Percentiles rank a stretch among this genome's conserved stretches.
Conservation (phyloP, 2,329 filamentous ascomycete genomes). For the Exophiala oligosperma region DNA sequence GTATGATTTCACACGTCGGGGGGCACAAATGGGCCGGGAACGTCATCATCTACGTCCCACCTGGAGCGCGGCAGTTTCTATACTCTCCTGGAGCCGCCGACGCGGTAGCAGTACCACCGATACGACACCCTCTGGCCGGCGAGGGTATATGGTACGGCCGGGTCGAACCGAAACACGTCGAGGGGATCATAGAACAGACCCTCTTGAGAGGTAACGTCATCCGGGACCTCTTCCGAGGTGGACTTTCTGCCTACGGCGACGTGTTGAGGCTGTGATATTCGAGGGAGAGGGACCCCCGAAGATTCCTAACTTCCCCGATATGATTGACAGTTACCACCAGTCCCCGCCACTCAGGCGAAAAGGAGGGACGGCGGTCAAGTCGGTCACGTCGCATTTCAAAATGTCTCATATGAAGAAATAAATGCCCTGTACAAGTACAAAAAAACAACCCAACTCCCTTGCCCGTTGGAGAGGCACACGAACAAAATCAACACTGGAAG, state of each 20-base stretch:
- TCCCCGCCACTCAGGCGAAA: too few species aligned
- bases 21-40: slow-evolving; percentile 95
- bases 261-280: slow-evolving; percentile 71
- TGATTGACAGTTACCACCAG: too few species aligned
- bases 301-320: too few species aligned
- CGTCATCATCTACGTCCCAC: slow-evolving; percentile 71
- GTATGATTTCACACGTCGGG: slow-evolving; percentile 74
- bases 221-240: slow-evolving; percentile 75
- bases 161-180: slow-evolving; percentile 80
- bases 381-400: too few species aligned
- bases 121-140: slow-evolving; percentile 25
- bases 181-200: slow-evolving; percentile 83
- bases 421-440: too few species aligned
- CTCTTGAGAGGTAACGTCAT: slow-evolving; percentile 86
- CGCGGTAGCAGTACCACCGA: neutral
- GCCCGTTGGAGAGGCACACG: too few species aligned
- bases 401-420: too few species aligned
- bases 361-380: too few species aligned
- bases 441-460: too few species aligned
- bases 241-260: slow-evolving; percentile 74
- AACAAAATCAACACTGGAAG: too few species aligned
- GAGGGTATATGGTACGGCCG: slow-evolving; percentile 80
- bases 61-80: neutral
- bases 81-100: too few species aligned
- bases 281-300: too few species aligned